These are phyloP conservation scores for Russula griseocarnosa DNA, from an alignment of 768 basidiomycete genomes.

Conservation along the genomic window DNA sequence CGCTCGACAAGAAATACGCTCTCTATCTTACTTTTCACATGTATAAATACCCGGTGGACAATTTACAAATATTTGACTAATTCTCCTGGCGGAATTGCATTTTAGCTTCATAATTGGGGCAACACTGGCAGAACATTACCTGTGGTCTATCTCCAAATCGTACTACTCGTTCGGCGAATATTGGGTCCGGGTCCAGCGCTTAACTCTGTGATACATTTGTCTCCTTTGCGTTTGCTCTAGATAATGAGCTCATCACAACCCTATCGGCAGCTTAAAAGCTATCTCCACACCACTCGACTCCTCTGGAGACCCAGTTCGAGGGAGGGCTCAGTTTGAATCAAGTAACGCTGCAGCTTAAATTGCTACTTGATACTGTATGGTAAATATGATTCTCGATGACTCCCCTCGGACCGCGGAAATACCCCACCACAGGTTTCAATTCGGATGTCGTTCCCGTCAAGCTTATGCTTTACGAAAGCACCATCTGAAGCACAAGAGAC, in stretches of 20 bases:
- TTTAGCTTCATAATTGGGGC: neutral
- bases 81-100: neutral
- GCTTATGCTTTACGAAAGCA: too few species aligned
- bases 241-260: neutral
- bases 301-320: neutral
- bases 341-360: neutral
- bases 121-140: neutral
- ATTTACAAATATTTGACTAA: constrained; percentile 17
- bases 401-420: too few species aligned
- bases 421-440: too few species aligned
- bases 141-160: neutral
- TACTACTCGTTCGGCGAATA: neutral
- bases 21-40: constrained; percentile 22
- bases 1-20: neutral
- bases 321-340: neutral
- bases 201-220: neutral
- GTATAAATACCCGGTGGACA: constrained; percentile 24
- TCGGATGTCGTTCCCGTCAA: too few species aligned
- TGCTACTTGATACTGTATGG: neutral
- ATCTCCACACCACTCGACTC: neutral
- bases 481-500: too few species aligned
- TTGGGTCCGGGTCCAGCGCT: neutral
- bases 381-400: neutral
- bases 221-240: neutral
- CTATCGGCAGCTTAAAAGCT: neutral